Base-by-base conservation (phyloP, 345 rosid species). In the Populus davidiana region DNA sequence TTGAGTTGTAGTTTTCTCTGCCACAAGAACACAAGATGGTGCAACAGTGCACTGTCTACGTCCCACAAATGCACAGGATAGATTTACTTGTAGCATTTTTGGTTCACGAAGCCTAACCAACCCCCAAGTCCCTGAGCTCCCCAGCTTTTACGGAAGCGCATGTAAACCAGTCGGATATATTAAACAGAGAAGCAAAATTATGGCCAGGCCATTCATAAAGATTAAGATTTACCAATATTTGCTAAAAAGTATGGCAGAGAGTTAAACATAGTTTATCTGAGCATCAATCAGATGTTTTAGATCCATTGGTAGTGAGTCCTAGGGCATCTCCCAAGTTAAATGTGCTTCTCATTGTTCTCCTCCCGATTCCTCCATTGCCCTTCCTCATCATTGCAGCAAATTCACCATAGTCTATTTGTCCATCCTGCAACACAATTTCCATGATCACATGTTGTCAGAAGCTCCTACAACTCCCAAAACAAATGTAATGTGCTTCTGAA, bases 301-400 rank as follows among this genome's bases (percentile, higher is more conserved):
- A 74, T 67, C 77, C 83, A 75, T 43, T 81, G 23, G 67, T 13
- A 2, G 38, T 20, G 38, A 77, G 44, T 16, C 83, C 85, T 2
- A 90, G 68, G 71, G 85, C 87, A 73, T 82, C 87, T 63, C 81
- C 89, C 80, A 88, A 73, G 77, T 84, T 89, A 74, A 90, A 84
- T 5, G 83, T 75, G 72, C 75, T 85, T 78, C 91, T 88, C 93
- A 88, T 85, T 50, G 87, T 81, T 86, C 91, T 87, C 82, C 93
- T 85, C 59, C 91, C 88, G 65, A 87, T 79, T 36, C 86, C 90
- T 38, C 90, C 91, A 54, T 89, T 89, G 72, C 91, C 95, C 82
- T 82, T 89, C 86, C 90, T 84, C 95, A 91, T 91, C 95, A 91
- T 91, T 11, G 93, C 91, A 17, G 88, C 90, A 85, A 91, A 91